Percentiles rank a stretch among this genome's conserved stretches.
Evolutionary conservation across 768 basidiomycete species (phyloP).

Genomic region (Phylloporus arenicola): DNA sequence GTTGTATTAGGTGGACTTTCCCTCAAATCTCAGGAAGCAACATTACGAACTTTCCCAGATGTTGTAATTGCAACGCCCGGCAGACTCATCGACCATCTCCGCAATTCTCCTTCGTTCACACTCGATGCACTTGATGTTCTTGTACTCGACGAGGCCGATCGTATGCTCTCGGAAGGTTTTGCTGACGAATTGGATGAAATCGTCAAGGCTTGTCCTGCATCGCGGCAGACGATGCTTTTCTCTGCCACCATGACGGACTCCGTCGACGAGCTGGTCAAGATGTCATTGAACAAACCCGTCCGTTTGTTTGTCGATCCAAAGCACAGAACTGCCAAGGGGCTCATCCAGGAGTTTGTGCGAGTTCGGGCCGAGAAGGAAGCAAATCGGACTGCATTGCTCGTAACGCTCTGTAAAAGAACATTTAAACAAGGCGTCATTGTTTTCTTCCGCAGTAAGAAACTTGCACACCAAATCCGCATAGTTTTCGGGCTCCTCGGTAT

Average conservation of each 20-base stretch:
- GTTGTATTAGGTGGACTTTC: slow-evolving; percentile 74
- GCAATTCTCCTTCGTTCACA: slow-evolving; percentile 89
- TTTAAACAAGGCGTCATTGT: slow-evolving; percentile 83
- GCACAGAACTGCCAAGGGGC: slow-evolving; percentile 74
- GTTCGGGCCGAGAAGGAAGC: slow-evolving; percentile 75
- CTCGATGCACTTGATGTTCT: slow-evolving; percentile 90
- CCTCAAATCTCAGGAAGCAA: slow-evolving; percentile 83
- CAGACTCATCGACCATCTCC: slow-evolving; percentile 95
- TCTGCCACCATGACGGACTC: slow-evolving; percentile 99
- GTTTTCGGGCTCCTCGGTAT: slow-evolving; percentile 86
- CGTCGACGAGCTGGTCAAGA: slow-evolving; percentile 86
- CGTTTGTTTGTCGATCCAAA: slow-evolving; percentile 95
- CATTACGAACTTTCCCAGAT: slow-evolving; percentile 84
- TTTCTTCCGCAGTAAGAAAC: slow-evolving; percentile 93
- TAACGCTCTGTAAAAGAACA: slow-evolving; percentile 80
- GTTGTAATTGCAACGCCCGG: slow-evolving; percentile 96
- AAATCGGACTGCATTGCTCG: slow-evolving; percentile 72
- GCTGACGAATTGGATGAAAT: slow-evolving; percentile 93
- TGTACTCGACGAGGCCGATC: slow-evolving; percentile 95
- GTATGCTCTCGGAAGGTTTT: slow-evolving; percentile 95
- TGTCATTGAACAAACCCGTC: slow-evolving; percentile 90
- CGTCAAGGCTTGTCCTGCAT: slow-evolving; percentile 79
- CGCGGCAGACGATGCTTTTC: slow-evolving; percentile 97
- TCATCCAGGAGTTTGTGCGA: slow-evolving; percentile 93
- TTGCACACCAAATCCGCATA: slow-evolving; percentile 95